Evolutionary conservation across 2,329 filamentous ascomycete species (phyloP).

Genomic region (Xylaria sp.): DNA sequence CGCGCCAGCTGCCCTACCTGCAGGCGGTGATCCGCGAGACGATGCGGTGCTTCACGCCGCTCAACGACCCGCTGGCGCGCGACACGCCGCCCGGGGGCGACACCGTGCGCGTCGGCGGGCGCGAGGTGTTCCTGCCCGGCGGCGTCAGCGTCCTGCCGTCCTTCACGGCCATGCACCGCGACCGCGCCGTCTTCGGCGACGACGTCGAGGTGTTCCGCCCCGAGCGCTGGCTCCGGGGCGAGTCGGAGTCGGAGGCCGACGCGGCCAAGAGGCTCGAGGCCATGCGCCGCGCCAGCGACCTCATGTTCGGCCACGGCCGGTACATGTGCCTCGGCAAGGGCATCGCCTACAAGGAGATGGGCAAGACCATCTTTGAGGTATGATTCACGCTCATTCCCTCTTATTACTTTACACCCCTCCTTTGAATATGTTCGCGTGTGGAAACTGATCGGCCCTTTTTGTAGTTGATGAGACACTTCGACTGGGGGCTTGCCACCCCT

Average conservation of each 20-base stretch:
- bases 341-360: constrained; percentile 12
- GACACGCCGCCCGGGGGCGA: constrained; percentile 18
- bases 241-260: constrained; percentile 10
- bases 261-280: constrained; percentile 11
- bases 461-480: constrained; percentile 21
- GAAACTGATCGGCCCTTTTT: background rate
- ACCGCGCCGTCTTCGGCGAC: constrained; percentile 9
- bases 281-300: constrained; percentile 11
- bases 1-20: constrained; percentile 41
- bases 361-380: constrained; percentile 22
- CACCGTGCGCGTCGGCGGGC: background rate
- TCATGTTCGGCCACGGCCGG: constrained; percentile 17
- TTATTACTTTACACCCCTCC: too few species aligned
- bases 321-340: constrained; percentile 21
- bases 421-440: background rate
- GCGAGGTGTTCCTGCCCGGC: constrained; percentile 9
- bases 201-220: constrained; percentile 23
- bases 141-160: constrained; percentile 11
- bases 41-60: constrained; percentile 41
- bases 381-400: background rate
- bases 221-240: constrained; percentile 24
- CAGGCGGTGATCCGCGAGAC: constrained; percentile 45
- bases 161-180: constrained; percentile 14
- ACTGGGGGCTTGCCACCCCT: constrained; percentile 20
- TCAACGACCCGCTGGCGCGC: constrained; percentile 24